Conservation (phyloP, 228 moss, liverwort and hornwort genomes). For the Sphagnum fallax region DNA sequence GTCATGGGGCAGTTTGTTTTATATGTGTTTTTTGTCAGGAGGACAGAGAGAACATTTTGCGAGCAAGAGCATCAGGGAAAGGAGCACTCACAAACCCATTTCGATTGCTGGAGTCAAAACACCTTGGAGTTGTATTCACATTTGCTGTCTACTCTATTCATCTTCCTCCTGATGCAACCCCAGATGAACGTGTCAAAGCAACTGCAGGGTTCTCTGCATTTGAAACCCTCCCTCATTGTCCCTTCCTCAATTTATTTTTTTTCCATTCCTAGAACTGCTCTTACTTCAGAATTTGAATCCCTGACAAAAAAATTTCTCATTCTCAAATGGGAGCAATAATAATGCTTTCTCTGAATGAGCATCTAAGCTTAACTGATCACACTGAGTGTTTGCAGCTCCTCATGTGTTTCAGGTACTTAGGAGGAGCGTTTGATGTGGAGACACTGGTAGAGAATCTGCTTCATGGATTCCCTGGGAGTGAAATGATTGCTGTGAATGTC, state of each 20-base stretch:
- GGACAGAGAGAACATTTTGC: slow-evolving; percentile 58
- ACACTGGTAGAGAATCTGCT: slow-evolving; percentile 65
- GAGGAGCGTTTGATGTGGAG: slow-evolving; percentile 65
- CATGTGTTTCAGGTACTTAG: slow-evolving; percentile 37
- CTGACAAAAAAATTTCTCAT: no score
- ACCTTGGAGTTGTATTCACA: slow-evolving; percentile 62
- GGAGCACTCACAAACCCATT: slow-evolving; percentile 64
- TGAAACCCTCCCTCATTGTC: neutral
- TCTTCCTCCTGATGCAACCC: slow-evolving; percentile 42
- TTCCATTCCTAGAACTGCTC: no score
- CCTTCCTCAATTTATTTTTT: no score
- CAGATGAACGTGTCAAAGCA: slow-evolving; percentile 52
- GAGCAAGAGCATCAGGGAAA: slow-evolving; percentile 59
- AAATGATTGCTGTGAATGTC: slow-evolving; percentile 57
- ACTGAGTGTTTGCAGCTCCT: no score
- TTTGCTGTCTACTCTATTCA: slow-evolving; percentile 56
- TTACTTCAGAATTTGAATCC: no score
- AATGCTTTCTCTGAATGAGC: no score
- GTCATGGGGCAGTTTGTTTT: no score
- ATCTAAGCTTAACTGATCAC: no score
- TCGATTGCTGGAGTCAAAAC: slow-evolving; percentile 57
- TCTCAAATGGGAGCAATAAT: no score
- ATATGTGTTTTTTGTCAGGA: slow-evolving; percentile 19
- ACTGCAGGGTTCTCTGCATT: slow-evolving; percentile 38
- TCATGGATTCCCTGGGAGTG: slow-evolving; percentile 49